phyloP scores from a whole-genome alignment of 176 grass and related monocot genomes.

The Musa schizocarpa region DNA sequence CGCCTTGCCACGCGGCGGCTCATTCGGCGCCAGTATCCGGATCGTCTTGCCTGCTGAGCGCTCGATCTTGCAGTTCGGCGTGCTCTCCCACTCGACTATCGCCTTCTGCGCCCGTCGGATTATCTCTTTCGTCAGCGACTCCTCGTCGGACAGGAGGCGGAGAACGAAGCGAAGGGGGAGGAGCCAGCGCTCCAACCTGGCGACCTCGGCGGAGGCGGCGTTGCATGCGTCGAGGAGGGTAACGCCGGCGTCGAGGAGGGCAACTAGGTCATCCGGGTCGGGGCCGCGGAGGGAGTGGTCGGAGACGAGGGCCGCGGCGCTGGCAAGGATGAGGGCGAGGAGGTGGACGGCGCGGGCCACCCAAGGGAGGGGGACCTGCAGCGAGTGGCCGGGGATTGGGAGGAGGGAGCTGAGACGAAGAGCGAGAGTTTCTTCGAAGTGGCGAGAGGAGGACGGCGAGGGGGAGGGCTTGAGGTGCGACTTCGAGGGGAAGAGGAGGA shows the following conservation, averaged over 20 bases:
- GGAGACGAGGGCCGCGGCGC: not conserved
- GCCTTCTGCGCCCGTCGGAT: constrained; percentile 7
- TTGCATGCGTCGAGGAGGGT: constrained; percentile 35
- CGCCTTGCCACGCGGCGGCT: not conserved
- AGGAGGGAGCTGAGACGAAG: not conserved
- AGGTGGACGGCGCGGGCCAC: constrained; percentile 1
- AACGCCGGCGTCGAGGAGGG: constrained; percentile 24
- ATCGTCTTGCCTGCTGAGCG: not conserved
- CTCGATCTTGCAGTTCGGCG: not conserved
- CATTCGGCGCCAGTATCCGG: not conserved
- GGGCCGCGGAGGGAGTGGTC: not conserved
- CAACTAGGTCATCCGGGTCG: not conserved
- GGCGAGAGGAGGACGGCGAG: not conserved
- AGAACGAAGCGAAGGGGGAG: constrained; percentile 15
- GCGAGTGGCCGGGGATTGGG: not conserved
- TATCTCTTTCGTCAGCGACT: not conserved
- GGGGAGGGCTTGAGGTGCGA: not conserved
- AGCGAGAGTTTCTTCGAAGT: not conserved
- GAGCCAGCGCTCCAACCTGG: not conserved
- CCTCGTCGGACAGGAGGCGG: constrained; percentile 10
- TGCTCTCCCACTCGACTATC: constrained; percentile 14
- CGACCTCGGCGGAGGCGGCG: constrained; percentile 12
- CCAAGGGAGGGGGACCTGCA: not conserved
- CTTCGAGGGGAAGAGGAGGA: not conserved
- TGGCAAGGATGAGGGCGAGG: constrained; percentile 13